phyloP scores from a whole-genome alignment of 768 basidiomycete genomes.

The Rhodotorula toruloides region DNA sequence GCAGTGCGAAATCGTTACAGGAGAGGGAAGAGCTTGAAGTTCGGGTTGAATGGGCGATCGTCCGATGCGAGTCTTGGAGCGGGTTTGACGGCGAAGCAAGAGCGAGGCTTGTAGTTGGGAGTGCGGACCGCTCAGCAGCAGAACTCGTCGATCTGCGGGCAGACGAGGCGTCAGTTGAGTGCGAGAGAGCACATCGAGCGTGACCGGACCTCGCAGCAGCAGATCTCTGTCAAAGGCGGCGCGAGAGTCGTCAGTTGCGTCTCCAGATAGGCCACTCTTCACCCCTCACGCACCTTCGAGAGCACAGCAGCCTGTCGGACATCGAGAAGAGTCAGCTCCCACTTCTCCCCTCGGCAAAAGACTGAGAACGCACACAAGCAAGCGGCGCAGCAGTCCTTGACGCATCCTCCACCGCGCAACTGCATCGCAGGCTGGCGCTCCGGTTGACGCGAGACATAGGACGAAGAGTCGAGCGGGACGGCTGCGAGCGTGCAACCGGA shows the following conservation, averaged over 20 bases:
- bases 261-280: too few species aligned
- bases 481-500: too few species aligned
- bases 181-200: background rate
- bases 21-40: too few species aligned
- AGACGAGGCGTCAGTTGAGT: background rate
- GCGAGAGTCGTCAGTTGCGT: too few species aligned
- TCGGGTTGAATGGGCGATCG: too few species aligned
- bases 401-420: background rate
- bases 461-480: too few species aligned
- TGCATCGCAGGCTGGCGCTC: background rate
- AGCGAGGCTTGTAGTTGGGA: background rate
- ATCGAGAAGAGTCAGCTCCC: background rate
- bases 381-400: background rate
- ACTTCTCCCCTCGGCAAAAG: background rate
- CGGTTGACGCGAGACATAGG: background rate
- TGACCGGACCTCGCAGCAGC: background rate
- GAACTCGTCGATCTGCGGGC: background rate
- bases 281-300: background rate
- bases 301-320: background rate
- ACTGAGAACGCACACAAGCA: background rate
- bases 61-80: too few species aligned
- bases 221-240: background rate
- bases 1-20: too few species aligned
- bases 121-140: background rate
- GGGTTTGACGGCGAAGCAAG: background rate